phyloP scores from a whole-genome alignment of 2,329 filamentous ascomycete genomes.

The Lithohypha guttulata region DNA sequence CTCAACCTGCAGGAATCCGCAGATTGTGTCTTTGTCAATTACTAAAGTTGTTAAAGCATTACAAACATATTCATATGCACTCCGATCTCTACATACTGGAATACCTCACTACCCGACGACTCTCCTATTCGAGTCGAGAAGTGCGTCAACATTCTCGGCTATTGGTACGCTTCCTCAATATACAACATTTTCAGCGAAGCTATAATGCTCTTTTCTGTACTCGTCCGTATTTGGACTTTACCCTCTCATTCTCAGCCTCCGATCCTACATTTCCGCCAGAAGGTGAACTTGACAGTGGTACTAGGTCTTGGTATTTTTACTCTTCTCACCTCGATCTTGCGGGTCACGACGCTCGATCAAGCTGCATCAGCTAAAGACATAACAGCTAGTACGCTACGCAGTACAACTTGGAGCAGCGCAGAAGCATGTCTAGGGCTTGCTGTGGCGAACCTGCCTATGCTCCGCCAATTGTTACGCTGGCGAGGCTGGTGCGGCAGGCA shows the following conservation, averaged over 20 bases:
- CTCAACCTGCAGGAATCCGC: too few relatives aligned
- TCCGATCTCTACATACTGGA: constrained; percentile 39
- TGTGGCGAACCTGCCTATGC: constrained; percentile 31
- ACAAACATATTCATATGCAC: constrained; percentile 42
- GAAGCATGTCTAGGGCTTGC: constrained; percentile 30
- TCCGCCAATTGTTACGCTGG: constrained; percentile 5
- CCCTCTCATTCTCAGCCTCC: constrained; percentile 11
- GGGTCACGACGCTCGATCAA: constrained; percentile 26
- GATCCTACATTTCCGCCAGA: constrained; percentile 30
- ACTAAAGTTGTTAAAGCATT: too few relatives aligned
- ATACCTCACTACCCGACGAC: constrained; percentile 23
- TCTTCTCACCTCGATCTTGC: constrained; percentile 22
- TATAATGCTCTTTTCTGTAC: constrained; percentile 27
- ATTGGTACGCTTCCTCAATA: constrained; percentile 41
- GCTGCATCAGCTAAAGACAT: constrained; percentile 20
- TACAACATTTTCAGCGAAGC: constrained; percentile 29
- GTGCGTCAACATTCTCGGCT: constrained; percentile 38
- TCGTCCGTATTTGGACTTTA: constrained; percentile 25
- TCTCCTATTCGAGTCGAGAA: constrained; percentile 24
- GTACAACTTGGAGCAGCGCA: constrained; percentile 30
- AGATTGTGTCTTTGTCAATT: too few relatives aligned
- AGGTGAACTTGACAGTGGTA: constrained; percentile 38
- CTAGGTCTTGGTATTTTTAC: constrained; percentile 28
- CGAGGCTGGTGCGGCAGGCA: constrained; percentile 5
- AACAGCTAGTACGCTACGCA: constrained; percentile 23